A percentile compares a stretch with the other conserved stretches of the same genome.
Conservation (phyloP, 768 basidiomycete genomes). For the Tricholomella constricta region DNA sequence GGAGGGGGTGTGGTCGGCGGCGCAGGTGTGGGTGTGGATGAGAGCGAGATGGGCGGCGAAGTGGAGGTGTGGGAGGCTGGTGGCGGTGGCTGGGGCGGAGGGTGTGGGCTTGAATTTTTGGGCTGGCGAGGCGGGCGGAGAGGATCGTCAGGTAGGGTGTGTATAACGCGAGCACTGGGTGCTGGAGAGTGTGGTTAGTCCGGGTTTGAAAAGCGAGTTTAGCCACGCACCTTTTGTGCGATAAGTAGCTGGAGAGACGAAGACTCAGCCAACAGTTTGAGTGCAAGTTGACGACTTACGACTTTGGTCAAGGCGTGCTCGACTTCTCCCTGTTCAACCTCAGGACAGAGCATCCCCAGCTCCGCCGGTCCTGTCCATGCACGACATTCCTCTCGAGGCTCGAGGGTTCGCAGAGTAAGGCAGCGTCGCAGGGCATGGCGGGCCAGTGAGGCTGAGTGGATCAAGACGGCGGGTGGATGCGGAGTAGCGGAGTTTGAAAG, state of each 20-base stretch:
- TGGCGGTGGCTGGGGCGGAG: conserved; percentile 49
- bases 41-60: conserved; percentile 60
- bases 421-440: conserved; percentile 58
- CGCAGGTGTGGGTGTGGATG: conserved; percentile 37
- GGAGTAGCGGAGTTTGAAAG: too few relatives aligned
- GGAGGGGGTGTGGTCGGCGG: conserved; percentile 10
- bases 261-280: not conserved
- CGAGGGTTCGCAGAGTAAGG: conserved; percentile 49
- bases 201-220: conserved; percentile 5
- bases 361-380: conserved; percentile 75
- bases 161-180: conserved; percentile 65
- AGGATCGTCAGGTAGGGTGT: conserved; percentile 61
- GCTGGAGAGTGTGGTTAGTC: too few relatives aligned
- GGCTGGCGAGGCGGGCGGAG: conserved; percentile 62
- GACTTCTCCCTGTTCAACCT: conserved; percentile 57
- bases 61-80: conserved; percentile 43
- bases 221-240: conserved; percentile 54
- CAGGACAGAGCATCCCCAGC: conserved; percentile 56
- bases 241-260: conserved; percentile 44
- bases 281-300: conserved; percentile 41
- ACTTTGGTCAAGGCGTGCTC: conserved; percentile 72
- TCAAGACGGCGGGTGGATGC: conserved; percentile 71
- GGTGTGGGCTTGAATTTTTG: conserved; percentile 61
- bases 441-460: conserved; percentile 52
- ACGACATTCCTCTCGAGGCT: conserved; percentile 63